Evolutionary conservation across 345 rosid genomes (phyloP).

Genomic region (Nasturtium officinale): DNA sequence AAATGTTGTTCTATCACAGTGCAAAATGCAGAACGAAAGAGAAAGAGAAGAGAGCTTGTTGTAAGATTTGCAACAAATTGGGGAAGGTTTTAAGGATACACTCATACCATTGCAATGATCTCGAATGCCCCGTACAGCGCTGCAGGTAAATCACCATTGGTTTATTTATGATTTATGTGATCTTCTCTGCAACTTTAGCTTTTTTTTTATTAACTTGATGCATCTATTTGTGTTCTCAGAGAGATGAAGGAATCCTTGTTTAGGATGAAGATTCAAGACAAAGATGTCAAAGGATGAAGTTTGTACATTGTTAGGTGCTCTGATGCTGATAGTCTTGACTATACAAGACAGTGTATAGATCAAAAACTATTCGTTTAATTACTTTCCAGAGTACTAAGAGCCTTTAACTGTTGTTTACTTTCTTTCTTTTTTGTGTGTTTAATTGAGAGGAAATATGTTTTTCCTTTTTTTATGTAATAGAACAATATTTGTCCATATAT

Average conservation of each 20-base stretch:
- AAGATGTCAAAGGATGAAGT: not conserved
- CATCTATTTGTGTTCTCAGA: slow-evolving; percentile 23
- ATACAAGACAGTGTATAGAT: slow-evolving; percentile 14
- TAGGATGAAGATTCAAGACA: not conserved
- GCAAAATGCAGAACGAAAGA: slow-evolving; percentile 37
- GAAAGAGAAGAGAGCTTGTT: slow-evolving; percentile 41
- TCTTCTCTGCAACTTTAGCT: not conserved
- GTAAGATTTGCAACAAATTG: slow-evolving; percentile 39
- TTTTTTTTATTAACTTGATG: slow-evolving; percentile 12
- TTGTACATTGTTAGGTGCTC: slow-evolving; percentile 24
- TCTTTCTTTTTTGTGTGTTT: not conserved
- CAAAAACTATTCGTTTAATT: not conserved
- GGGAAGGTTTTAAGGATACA: slow-evolving; percentile 44
- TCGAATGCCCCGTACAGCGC: slow-evolving; percentile 44
- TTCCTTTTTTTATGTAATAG: not conserved
- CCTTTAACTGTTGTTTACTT: not conserved
- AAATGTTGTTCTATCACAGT: slow-evolving; percentile 46
- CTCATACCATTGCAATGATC: slow-evolving; percentile 42
- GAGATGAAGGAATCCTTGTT: not conserved
- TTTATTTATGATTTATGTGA: not conserved
- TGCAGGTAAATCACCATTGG: slow-evolving; percentile 48
- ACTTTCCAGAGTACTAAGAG: slow-evolving; percentile 12
- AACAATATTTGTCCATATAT: not conserved
- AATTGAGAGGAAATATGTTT: not conserved
- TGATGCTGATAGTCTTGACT: not conserved